These are phyloP conservation scores for Sanghuangporus sanghuang DNA, from an alignment of 1,284 basidiomycete species.

Conservation along the genomic window DNA sequence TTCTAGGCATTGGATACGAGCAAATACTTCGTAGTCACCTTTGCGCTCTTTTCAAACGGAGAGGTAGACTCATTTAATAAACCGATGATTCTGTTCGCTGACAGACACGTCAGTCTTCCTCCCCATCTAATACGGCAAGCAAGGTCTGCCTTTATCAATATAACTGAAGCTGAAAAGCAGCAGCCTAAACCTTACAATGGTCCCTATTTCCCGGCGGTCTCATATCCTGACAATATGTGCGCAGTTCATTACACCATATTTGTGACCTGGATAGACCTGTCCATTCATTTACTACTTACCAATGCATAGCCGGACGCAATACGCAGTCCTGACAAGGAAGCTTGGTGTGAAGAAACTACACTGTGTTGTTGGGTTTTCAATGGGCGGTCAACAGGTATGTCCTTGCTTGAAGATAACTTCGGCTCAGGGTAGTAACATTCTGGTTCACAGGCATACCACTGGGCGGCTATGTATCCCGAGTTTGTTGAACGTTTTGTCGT, in stretches of 20 bases:
- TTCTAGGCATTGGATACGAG: conserved; percentile 24
- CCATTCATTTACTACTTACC: neutral
- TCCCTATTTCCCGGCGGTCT: conserved; percentile 36
- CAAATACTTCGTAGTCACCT: conserved; percentile 28
- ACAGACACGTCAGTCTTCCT: conserved; percentile 39
- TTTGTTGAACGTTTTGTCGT: conserved; percentile 33
- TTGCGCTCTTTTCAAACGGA: conserved; percentile 28
- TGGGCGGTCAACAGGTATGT: conserved; percentile 53
- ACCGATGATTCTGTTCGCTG: neutral
- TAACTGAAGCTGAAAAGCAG: conserved; percentile 1
- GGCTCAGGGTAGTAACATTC: neutral
- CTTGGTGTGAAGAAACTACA: conserved; percentile 44
- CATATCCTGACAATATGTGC: conserved; percentile 56
- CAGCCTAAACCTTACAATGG: conserved; percentile 38
- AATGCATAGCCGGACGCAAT: conserved; percentile 44
- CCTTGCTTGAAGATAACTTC: neutral
- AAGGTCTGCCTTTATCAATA: neutral
- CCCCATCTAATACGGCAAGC: conserved; percentile 53
- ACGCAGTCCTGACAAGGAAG: conserved; percentile 45
- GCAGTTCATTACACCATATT: conserved; percentile 4
- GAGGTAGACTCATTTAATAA: conserved; percentile 21
- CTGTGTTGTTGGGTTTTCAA: conserved; percentile 54
- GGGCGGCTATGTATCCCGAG: conserved; percentile 32
- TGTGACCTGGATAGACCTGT: neutral
- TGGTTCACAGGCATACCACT: conserved; percentile 29